Percentiles rank a stretch among this genome's conserved stretches.
These are phyloP conservation scores for Cercospora canescens DNA, from an alignment of 2,329 filamentous ascomycete species.

Conservation along the genomic window DNA sequence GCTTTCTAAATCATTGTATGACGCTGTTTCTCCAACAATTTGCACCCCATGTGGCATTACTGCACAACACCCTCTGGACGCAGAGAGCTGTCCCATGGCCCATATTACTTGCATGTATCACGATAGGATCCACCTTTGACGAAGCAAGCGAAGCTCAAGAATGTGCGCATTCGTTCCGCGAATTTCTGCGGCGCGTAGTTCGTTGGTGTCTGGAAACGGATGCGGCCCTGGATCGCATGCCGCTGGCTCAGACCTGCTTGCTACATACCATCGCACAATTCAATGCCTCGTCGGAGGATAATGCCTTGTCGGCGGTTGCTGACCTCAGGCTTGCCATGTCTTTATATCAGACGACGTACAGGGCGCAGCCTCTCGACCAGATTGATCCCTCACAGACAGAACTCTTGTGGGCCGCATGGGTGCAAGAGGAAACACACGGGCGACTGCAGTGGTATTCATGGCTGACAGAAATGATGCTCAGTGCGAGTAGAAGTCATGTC, in stretches of 20 bases:
- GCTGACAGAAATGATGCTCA: neutral
- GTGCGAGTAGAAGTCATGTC: neutral
- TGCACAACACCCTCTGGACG: neutral
- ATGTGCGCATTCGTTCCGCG: neutral
- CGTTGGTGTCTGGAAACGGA: neutral
- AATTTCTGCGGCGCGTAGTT: neutral
- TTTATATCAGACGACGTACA: neutral
- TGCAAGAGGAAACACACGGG: neutral
- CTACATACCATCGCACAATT: constrained; percentile 8
- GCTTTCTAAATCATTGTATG: neutral
- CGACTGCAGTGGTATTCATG: neutral
- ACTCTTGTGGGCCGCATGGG: neutral
- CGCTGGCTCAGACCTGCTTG: constrained; percentile 10
- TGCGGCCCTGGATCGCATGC: neutral
- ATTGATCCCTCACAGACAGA: neutral
- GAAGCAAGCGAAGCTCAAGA: neutral
- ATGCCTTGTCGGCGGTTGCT: neutral
- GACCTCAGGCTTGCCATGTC: neutral
- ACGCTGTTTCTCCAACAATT: neutral
- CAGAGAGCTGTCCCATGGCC: neutral
- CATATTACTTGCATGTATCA: neutral
- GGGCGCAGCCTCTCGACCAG: neutral
- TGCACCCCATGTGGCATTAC: neutral
- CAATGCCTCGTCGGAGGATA: constrained; percentile 1
- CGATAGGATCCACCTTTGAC: neutral